Evolutionary conservation across 2,329 filamentous ascomycete genomes (phyloP).

Genomic region (Fusarium dlaminii): DNA sequence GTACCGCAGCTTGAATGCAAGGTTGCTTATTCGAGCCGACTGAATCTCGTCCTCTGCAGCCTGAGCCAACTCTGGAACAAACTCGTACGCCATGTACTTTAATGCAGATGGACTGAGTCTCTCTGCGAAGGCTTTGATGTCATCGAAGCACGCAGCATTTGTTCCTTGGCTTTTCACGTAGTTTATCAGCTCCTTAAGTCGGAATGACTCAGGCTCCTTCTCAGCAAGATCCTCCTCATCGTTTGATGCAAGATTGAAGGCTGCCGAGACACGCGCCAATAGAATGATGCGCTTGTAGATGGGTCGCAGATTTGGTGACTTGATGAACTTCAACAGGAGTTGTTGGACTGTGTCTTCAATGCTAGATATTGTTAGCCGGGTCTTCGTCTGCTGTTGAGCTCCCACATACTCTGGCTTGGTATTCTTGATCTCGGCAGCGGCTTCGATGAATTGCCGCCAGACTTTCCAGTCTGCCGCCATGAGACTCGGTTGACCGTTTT

Average conservation of each 20-base stretch:
- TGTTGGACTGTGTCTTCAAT: constrained; percentile 40
- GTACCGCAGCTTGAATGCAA: constrained; percentile 57
- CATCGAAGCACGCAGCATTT: constrained; percentile 57
- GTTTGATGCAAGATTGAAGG: constrained; percentile 47
- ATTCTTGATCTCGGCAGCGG: constrained; percentile 48
- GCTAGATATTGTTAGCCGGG: constrained; percentile 36
- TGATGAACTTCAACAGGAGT: constrained; percentile 45
- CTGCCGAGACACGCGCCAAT: constrained; percentile 51
- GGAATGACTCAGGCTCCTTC: constrained; percentile 42
- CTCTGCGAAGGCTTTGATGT: constrained; percentile 57
- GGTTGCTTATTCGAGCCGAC: constrained; percentile 43
- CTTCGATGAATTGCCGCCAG: constrained; percentile 53
- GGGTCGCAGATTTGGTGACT: constrained; percentile 44
- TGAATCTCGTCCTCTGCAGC: constrained; percentile 37
- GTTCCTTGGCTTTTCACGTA: constrained; percentile 51
- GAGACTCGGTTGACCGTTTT: constrained; percentile 50
- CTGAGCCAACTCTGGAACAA: constrained; percentile 47
- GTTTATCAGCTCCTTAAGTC: constrained; percentile 48
- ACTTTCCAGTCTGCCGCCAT: constrained; percentile 57
- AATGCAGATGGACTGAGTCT: constrained; percentile 53
- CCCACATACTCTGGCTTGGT: constrained; percentile 47
- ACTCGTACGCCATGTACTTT: constrained; percentile 51
- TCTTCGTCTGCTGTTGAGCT: not conserved
- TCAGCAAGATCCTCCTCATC: constrained; percentile 45
- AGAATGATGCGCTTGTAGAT: constrained; percentile 54